Percentiles rank a stretch among this genome's conserved stretches.
phyloP scores from a whole-genome alignment of 2,329 filamentous ascomycete genomes.

The Alternaria brassicae region DNA sequence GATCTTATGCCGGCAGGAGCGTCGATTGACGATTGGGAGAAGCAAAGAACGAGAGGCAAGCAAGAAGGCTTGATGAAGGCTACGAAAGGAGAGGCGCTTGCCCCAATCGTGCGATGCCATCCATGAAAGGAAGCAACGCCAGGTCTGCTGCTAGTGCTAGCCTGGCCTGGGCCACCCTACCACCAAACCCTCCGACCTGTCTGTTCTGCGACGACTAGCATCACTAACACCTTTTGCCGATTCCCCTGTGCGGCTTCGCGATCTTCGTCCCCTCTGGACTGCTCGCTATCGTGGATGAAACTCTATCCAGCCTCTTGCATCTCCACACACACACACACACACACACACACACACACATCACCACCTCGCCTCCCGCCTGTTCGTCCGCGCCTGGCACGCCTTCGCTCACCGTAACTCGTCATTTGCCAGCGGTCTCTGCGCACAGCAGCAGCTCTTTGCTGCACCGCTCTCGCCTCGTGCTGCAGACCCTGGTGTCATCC shows the following conservation, averaged over 20 bases:
- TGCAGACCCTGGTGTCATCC: conserved; percentile 8
- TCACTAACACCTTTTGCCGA: conserved; percentile 3
- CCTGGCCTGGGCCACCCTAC: conserved; percentile 20
- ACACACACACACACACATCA: neutral
- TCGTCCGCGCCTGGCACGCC: conserved; percentile 16
- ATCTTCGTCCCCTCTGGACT: neutral
- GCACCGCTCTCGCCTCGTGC: conserved; percentile 13
- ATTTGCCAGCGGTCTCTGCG: conserved; percentile 15
- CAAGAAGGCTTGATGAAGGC: conserved; percentile 25
- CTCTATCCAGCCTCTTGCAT: neutral
- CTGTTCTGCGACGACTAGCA: conserved; percentile 10
- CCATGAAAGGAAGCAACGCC: conserved; percentile 29
- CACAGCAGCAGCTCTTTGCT: conserved; percentile 15
- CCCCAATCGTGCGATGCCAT: conserved; percentile 17
- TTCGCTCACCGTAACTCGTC: conserved; percentile 18
- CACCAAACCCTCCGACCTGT: conserved; percentile 25
- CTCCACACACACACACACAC: neutral
- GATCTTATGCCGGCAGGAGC: conserved; percentile 23
- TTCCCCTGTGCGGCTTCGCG: conserved; percentile 3
- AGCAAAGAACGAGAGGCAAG: conserved; percentile 19
- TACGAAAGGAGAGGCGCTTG: conserved; percentile 34
- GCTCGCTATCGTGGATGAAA: neutral
- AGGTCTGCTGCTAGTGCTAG: conserved; percentile 15
- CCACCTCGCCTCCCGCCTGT: conserved; percentile 16
- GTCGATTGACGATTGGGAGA: conserved; percentile 18